Evolutionary conservation across 805 yeast species (phyloP), one percentile per base, ranked within the genome.

Genomic region (Jamesozyma jinghongensis): DNA sequence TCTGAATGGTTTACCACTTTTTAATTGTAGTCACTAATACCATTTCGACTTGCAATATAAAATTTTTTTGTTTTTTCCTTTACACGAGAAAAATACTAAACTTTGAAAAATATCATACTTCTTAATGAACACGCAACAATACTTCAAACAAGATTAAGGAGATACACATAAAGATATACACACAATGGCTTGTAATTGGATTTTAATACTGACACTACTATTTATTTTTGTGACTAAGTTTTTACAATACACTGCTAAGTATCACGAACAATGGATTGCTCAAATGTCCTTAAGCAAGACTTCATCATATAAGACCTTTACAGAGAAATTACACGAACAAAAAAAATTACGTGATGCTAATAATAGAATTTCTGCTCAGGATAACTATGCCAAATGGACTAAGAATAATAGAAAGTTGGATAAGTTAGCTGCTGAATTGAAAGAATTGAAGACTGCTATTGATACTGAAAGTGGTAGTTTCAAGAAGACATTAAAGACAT

Each of bases 301-400:
- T 42, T 49, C 58, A 12, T 46, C 54, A 11, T 49, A 63, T 27
- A 43, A 54, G 13, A 48, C 57, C 30, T 52, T 71, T 19, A 52
- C 57, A 13, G 42, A 47, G 2, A 52, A 66, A 39, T 66, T 70
- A 40, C 49, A 54, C 7, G 73, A 81, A 46, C 73, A 79, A 37
- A 56, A 60, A 13, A 59, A 63, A 16, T 54, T 77, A 18, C 68
- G 73, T 49, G 67, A 65, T 12, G 75, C 79, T 50, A 73, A 86
- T 45, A 67, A 75, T 25, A 47, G 69, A 2, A 74, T 87, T 8
- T 75, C 85, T 41, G 90, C 97, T 1, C 96, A 90, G 61, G 97
- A 92, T 58, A 79, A 92, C 53, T 92, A 90, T 60, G 96, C 97
- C 22, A 80, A 75, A 54, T 92, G 97, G 97, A 94, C 97, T 1